phyloP scores from a whole-genome alignment of 1,139 yeast genomes.

The Hansenula anomala region DNA sequence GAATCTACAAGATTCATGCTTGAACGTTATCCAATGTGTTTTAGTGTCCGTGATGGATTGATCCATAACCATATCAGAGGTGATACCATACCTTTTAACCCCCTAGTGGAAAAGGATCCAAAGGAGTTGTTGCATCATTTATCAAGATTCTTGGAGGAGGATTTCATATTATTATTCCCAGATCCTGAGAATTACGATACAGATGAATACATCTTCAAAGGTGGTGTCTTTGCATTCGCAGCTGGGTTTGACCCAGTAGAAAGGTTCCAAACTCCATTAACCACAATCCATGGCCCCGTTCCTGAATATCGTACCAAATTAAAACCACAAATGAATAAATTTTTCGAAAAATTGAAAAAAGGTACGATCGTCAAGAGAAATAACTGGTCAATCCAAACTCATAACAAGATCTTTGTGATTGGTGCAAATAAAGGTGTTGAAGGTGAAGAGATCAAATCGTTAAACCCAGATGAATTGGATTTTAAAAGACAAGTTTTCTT shows the following conservation, averaged over 20 bases:
- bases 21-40: slow-evolving; percentile 58
- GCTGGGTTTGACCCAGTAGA: slow-evolving; percentile 67
- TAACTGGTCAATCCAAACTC: slow-evolving; percentile 73
- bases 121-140: slow-evolving; percentile 38
- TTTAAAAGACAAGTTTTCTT: slow-evolving; percentile 49
- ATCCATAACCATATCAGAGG: slow-evolving; percentile 41
- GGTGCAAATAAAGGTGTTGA: slow-evolving; percentile 42
- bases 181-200: slow-evolving; percentile 42
- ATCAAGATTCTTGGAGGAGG: slow-evolving; percentile 58
- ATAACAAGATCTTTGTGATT: slow-evolving; percentile 43
- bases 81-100: slow-evolving; percentile 31
- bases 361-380: slow-evolving; percentile 67
- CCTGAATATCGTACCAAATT: slow-evolving; percentile 68
- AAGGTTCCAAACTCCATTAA: slow-evolving; percentile 49
- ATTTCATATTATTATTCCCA: slow-evolving; percentile 51
- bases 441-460: slow-evolving; percentile 30
- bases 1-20: slow-evolving; percentile 42
- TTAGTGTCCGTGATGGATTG: slow-evolving; percentile 24
- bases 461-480: slow-evolving; percentile 24
- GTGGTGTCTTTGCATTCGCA: slow-evolving; percentile 66
- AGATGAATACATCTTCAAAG: slow-evolving; percentile 58
- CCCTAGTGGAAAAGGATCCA: slow-evolving; percentile 15
- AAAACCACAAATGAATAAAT: slow-evolving; percentile 68
- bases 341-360: slow-evolving; percentile 59
- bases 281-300: slow-evolving; percentile 60